Evolutionary conservation across 495 filamentous ascomycete genomes (phyloP).

Genomic region (Xylaria nigripes): DNA sequence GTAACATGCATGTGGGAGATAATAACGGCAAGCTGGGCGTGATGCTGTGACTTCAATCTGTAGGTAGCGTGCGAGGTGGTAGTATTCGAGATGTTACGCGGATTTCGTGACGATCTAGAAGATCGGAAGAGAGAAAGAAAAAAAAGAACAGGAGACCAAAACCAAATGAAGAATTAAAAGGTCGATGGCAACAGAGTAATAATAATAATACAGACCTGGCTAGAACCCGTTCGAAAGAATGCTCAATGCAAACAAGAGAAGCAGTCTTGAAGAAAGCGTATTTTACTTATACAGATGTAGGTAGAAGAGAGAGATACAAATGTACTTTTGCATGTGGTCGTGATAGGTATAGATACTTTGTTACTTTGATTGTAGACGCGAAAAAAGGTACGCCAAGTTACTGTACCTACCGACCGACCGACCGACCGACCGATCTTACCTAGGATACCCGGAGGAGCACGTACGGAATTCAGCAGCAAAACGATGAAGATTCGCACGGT

Average conservation of each 20-base stretch:
- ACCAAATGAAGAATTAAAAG: not conserved
- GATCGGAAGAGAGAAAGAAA: not conserved
- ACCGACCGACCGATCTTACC: too few species aligned
- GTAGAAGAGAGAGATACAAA: not conserved
- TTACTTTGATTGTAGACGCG: too few species aligned
- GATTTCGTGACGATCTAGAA: not conserved
- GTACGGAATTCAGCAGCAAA: too few species aligned
- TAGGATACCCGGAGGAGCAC: too few species aligned
- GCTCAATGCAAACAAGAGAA: not conserved
- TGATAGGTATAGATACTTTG: too few species aligned
- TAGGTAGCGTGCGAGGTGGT: not conserved
- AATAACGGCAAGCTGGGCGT: not conserved
- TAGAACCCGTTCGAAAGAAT: conserved; percentile 2
- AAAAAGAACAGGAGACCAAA: not conserved
- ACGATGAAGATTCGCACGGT: not conserved
- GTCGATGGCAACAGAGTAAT: not conserved
- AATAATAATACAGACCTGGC: not conserved
- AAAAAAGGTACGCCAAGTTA: too few species aligned
- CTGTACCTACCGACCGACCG: too few species aligned
- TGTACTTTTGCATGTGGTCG: too few species aligned
- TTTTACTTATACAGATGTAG: not conserved
- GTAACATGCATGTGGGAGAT: conserved; percentile 3
- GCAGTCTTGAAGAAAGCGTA: conserved; percentile 1
- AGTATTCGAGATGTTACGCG: not conserved
- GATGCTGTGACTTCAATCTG: conserved; percentile 4